phyloP scores from a whole-genome alignment of 768 basidiomycete species.

The Phanerochaete sordida region DNA sequence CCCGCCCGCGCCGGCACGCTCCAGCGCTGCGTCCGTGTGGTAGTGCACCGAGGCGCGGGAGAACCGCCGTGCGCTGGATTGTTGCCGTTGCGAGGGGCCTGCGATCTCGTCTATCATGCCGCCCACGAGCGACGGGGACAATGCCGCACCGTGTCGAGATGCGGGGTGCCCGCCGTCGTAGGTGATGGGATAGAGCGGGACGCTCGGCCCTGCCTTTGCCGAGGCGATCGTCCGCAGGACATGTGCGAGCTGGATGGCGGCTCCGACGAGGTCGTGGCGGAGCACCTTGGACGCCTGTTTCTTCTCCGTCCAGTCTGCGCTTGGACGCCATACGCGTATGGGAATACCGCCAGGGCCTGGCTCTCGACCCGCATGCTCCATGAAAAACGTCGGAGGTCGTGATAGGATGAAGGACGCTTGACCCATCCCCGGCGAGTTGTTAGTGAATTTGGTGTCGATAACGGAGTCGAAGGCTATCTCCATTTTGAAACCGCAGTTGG shows the following conservation, averaged over 20 bases:
- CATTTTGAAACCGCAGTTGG: conserved; percentile 80
- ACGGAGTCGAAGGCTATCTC: conserved; percentile 71
- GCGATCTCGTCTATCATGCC: neutral
- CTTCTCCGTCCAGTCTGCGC: conserved; percentile 75
- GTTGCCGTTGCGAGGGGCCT: neutral
- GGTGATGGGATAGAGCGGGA: conserved; percentile 11
- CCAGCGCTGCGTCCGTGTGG: neutral
- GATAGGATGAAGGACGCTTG: conserved; percentile 64
- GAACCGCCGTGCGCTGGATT: conserved; percentile 2
- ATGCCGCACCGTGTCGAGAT: neutral
- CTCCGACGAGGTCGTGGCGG: conserved; percentile 63
- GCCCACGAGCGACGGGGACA: neutral
- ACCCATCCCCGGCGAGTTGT: conserved; percentile 51
- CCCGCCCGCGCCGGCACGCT: neutral
- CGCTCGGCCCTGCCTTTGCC: conserved; percentile 7
- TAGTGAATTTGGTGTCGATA: conserved; percentile 51
- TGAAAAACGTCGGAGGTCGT: conserved; percentile 64
- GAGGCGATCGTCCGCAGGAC: conserved; percentile 45
- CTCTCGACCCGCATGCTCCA: conserved; percentile 36
- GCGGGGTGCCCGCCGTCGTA: neutral
- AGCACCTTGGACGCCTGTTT: conserved; percentile 62
- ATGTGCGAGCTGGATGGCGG: conserved; percentile 55
- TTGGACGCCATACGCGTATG: conserved; percentile 49
- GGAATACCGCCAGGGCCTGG: neutral
- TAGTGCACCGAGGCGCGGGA: neutral